Evolutionary conservation across 768 basidiomycete species (phyloP).

Genomic region (Mycena venus): DNA sequence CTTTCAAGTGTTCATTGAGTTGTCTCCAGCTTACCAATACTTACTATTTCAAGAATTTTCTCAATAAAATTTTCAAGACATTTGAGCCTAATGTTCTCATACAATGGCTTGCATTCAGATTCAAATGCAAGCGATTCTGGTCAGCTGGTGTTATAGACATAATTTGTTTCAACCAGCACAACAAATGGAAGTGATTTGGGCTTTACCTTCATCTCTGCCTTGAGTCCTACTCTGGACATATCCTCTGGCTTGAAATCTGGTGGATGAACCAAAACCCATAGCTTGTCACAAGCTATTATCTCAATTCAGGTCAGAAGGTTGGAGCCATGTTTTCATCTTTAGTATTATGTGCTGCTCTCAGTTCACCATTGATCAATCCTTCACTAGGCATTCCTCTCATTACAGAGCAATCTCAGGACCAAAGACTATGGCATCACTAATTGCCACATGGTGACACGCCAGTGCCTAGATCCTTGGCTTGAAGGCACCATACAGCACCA

Average conservation of each 20-base stretch:
- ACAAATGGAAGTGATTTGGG: slow-evolving; percentile 59
- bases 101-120: slow-evolving; percentile 33
- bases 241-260: slow-evolving; percentile 57
- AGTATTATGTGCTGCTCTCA: too few relatives aligned
- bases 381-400: slow-evolving; percentile 51
- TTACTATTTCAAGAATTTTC: neutral
- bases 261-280: slow-evolving; percentile 53
- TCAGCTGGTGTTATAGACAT: slow-evolving; percentile 59
- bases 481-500: slow-evolving; percentile 55
- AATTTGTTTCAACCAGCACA: slow-evolving; percentile 56
- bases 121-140: too few relatives aligned
- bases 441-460: slow-evolving; percentile 53
- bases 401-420: slow-evolving; percentile 58
- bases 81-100: slow-evolving; percentile 40
- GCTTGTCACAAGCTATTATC: slow-evolving; percentile 45
- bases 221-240: slow-evolving; percentile 50
- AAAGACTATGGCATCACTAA: slow-evolving; percentile 64
- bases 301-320: slow-evolving; percentile 39
- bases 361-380: too few relatives aligned
- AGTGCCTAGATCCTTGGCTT: slow-evolving; percentile 54
- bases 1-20: neutral
- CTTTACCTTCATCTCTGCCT: slow-evolving; percentile 48
- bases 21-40: too few relatives aligned
- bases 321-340: slow-evolving; percentile 33
- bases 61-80: neutral